Conservation (phyloP, 2,329 filamentous ascomycete genomes). For the Calycina marina region DNA sequence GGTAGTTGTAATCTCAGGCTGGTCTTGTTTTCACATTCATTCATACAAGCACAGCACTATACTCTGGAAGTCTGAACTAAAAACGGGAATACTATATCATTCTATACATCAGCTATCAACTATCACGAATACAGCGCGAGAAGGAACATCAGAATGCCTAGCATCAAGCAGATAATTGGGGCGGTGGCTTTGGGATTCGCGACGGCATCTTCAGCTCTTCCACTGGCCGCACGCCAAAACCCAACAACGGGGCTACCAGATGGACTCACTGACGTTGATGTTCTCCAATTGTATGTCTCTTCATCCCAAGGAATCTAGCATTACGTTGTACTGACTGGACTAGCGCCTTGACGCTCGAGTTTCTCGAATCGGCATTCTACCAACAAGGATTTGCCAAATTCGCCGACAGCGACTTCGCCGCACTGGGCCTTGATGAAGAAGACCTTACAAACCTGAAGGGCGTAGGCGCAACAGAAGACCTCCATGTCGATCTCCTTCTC, state of each 20-base stretch:
- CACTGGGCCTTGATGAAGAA: constrained; percentile 39
- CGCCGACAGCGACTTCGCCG: constrained; percentile 46
- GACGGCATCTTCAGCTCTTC: constrained; percentile 15
- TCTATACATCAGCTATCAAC: no score
- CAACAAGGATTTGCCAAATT: constrained; percentile 55
- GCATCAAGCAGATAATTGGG: constrained; percentile 18
- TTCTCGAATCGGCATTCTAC: constrained; percentile 63
- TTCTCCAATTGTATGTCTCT: constrained; percentile 35
- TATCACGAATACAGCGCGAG: no score
- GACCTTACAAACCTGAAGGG: constrained; percentile 45
- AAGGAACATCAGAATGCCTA: constrained; percentile 17
- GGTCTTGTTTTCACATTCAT: constrained; percentile 17
- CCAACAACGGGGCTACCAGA: constrained; percentile 21
- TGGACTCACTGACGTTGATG: constrained; percentile 33
- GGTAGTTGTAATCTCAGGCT: constrained; percentile 19
- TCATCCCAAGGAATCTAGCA: constrained; percentile 4
- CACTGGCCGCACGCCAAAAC: constrained; percentile 16
- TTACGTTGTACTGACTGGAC: not conserved
- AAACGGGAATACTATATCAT: constrained; percentile 1
- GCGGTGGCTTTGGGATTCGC: constrained; percentile 16
- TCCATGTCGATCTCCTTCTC: constrained; percentile 45
- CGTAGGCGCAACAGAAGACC: constrained; percentile 47
- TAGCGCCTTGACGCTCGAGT: constrained; percentile 58
- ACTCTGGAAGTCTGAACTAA: constrained; percentile 1
- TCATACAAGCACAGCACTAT: no score